Evolutionary conservation across 441 rosid genomes (phyloP).

Genomic region (Aquilaria agallochum): DNA sequence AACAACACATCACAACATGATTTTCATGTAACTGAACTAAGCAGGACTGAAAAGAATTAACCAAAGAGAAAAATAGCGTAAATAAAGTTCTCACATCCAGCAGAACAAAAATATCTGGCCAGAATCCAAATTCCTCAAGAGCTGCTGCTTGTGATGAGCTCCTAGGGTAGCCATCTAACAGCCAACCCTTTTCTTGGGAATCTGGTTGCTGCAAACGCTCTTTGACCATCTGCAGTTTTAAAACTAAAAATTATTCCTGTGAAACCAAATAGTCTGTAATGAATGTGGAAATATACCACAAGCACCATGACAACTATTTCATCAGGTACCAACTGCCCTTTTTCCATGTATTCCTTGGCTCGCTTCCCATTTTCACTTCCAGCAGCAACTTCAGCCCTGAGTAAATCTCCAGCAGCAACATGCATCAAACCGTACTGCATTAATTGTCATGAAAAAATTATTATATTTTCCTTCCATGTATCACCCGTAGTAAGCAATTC

Average conservation of each 20-base stretch:
- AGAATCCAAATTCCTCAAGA: conserved; percentile 58
- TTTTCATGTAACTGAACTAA: no score
- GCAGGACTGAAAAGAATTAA: no score
- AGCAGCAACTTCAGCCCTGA: conserved; percentile 72
- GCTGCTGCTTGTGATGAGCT: conserved; percentile 88
- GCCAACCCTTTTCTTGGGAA: conserved; percentile 85
- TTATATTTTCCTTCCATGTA: conserved; percentile 25
- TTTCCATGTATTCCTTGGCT: conserved; percentile 86
- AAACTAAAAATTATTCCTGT: conserved; percentile 14
- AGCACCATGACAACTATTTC: conserved; percentile 73
- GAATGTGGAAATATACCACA: conserved; percentile 6
- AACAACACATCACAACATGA: no score
- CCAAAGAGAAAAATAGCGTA: no score
- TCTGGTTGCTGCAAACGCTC: conserved; percentile 69
- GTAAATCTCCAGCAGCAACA: conserved; percentile 88
- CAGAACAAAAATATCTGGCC: conserved; percentile 80
- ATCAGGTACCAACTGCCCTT: conserved; percentile 74
- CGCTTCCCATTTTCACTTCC: conserved; percentile 83
- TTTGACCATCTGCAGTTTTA: conserved; percentile 71
- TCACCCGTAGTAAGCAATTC: conserved; percentile 22
- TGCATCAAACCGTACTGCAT: conserved; percentile 93
- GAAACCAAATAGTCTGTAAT: conserved; percentile 7
- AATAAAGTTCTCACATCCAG: conserved; percentile 52
- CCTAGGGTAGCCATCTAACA: conserved; percentile 96
- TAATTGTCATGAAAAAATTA: conserved; percentile 24